A percentile compares a stretch with the other conserved stretches of the same genome.
These are phyloP conservation scores for Globisporangium apiculatum DNA, from an alignment of 352 stramenopile genomes.

Conservation along the genomic window DNA sequence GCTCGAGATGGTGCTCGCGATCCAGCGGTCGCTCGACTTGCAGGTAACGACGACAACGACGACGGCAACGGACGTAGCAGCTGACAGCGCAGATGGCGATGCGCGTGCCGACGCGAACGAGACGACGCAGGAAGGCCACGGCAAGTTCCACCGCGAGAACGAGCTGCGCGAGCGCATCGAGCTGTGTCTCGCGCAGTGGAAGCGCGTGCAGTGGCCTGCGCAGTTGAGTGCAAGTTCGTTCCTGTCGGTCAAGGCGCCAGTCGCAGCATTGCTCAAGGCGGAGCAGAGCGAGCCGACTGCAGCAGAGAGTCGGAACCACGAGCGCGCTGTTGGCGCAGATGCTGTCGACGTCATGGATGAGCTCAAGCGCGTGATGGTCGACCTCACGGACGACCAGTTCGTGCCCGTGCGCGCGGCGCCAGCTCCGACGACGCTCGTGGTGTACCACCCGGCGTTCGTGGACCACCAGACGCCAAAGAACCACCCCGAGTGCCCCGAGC, in stretches of 20 bases:
- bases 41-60: not conserved
- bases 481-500: constrained; percentile 74
- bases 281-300: constrained; percentile 21
- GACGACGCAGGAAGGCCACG: constrained; percentile 16
- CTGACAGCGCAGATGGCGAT: constrained; percentile 6
- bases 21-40: constrained; percentile 47
- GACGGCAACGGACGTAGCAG: constrained; percentile 1
- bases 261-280: constrained; percentile 20
- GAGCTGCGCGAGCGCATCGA: constrained; percentile 41
- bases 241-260: constrained; percentile 14
- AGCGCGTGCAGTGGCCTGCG: constrained; percentile 53
- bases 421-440: constrained; percentile 55
- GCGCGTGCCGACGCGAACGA: constrained; percentile 22
- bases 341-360: constrained; percentile 52
- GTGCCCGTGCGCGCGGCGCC: constrained; percentile 12
- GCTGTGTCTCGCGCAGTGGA: constrained; percentile 54
- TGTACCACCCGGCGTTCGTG: constrained; percentile 80
- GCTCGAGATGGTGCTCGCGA: constrained; percentile 66
- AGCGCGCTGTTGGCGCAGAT: constrained; percentile 3
- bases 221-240: constrained; percentile 48
- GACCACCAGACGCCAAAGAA: constrained; percentile 81
- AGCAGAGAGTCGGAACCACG: constrained; percentile 2
- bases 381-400: constrained; percentile 59
- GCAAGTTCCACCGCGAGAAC: constrained; percentile 37
- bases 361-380: constrained; percentile 72